Conservation (phyloP, 2,329 filamentous ascomycete species). For the Akanthomyces uredinophilus region DNA sequence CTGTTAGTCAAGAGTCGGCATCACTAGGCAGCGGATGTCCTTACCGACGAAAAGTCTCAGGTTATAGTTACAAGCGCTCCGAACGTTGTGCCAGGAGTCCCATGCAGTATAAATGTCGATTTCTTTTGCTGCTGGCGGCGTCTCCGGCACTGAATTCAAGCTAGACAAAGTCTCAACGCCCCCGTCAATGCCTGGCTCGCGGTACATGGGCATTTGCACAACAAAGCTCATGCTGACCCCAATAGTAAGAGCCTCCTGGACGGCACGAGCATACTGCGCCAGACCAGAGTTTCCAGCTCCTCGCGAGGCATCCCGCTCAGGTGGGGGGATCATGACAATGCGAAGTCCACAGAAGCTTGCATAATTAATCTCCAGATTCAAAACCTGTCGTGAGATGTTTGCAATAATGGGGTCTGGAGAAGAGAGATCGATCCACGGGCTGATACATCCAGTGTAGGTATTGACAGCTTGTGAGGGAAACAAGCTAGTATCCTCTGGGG, state of each 20-base stretch:
- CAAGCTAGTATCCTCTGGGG: slow-evolving; percentile 71
- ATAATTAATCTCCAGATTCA: slow-evolving; percentile 88
- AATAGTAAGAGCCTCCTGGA: slow-evolving; percentile 72
- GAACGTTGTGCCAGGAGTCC: slow-evolving; percentile 90
- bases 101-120: slow-evolving; percentile 71
- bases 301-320: slow-evolving; percentile 57
- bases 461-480: slow-evolving; percentile 63
- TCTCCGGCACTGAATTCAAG: slow-evolving; percentile 29
- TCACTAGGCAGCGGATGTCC: slow-evolving; percentile 27
- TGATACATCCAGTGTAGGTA: slow-evolving; percentile 73
- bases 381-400: slow-evolving; percentile 80
- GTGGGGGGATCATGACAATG: slow-evolving; percentile 77
- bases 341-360: slow-evolving; percentile 90
- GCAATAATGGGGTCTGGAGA: slow-evolving; percentile 78
- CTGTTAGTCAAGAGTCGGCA: neutral
- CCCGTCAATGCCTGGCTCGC: slow-evolving; percentile 57
- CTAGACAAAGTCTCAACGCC: slow-evolving; percentile 48
- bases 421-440: slow-evolving; percentile 87
- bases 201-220: slow-evolving; percentile 78
- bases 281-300: slow-evolving; percentile 45
- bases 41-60: slow-evolving; percentile 77
- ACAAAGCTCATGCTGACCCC: slow-evolving; percentile 75
- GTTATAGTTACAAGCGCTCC: slow-evolving; percentile 81
- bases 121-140: slow-evolving; percentile 23
- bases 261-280: slow-evolving; percentile 75